A percentile compares a stretch with the other conserved stretches of the same genome.
phyloP scores from a whole-genome alignment of 1,284 basidiomycete species.

The Rhodofomes roseus region DNA sequence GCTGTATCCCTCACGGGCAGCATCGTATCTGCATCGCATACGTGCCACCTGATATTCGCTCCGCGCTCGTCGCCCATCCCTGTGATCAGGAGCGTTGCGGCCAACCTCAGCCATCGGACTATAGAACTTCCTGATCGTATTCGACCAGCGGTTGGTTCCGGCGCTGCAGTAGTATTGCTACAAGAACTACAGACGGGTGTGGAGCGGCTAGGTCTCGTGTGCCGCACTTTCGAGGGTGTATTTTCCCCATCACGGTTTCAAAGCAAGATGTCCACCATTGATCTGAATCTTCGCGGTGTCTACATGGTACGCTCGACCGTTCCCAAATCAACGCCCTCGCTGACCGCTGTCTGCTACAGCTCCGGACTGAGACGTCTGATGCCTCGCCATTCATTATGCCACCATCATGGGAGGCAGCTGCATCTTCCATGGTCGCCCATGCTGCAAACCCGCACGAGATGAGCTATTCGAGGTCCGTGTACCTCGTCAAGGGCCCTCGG shows the following conservation, averaged over 20 bases:
- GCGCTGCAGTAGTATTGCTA: constrained; percentile 45
- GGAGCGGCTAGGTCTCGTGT: constrained; percentile 61
- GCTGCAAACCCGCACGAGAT: background rate
- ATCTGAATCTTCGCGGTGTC: constrained; percentile 47
- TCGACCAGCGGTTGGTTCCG: constrained; percentile 4
- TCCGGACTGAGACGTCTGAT: constrained; percentile 32
- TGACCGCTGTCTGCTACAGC: constrained; percentile 34
- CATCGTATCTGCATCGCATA: constrained; percentile 38
- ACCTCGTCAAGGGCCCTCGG: constrained; percentile 81
- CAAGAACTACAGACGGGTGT: constrained; percentile 53
- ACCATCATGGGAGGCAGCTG: constrained; percentile 53
- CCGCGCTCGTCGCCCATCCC: constrained; percentile 68
- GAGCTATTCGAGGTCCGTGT: constrained; percentile 25
- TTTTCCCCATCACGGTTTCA: constrained; percentile 46
- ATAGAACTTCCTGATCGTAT: constrained; percentile 11
- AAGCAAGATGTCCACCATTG: constrained; percentile 17
- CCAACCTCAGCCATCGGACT: background rate
- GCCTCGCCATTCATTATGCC: constrained; percentile 49
- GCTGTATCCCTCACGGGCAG: constrained; percentile 49
- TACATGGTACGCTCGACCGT: constrained; percentile 44
- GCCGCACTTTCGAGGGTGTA: constrained; percentile 54
- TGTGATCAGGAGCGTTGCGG: constrained; percentile 36
- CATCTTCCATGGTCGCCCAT: constrained; percentile 22
- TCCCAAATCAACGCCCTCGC: background rate
- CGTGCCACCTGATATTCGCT: constrained; percentile 51